phyloP scores from a whole-genome alignment of 352 stramenopile species.

The Phytophthora fragariae region DNA sequence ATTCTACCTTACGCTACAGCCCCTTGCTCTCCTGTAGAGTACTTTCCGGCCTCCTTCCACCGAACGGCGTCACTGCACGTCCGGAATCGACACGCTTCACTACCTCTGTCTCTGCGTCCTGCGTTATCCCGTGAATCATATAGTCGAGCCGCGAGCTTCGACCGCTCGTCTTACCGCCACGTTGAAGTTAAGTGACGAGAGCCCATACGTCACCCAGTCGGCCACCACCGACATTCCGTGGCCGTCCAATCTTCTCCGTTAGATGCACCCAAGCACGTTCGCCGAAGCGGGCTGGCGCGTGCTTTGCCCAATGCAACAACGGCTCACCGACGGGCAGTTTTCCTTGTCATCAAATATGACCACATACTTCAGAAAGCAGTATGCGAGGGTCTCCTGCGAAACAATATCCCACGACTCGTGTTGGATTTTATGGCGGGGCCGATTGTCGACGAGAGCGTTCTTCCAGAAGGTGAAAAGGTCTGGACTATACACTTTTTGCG shows the following conservation, averaged over 20 bases:
- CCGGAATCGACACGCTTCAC: neutral
- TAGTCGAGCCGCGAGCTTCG: neutral
- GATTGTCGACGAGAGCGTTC: too few relatives aligned
- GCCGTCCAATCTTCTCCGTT: neutral
- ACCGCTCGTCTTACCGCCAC: neutral
- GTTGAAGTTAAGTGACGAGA: neutral
- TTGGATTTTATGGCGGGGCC: too few relatives aligned
- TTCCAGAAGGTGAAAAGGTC: too few relatives aligned
- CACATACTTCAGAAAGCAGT: too few relatives aligned
- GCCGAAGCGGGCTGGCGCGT: too few relatives aligned
- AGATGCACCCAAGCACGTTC: too few relatives aligned
- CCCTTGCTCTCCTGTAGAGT: neutral
- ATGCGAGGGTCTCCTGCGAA: too few relatives aligned
- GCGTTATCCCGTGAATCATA: neutral
- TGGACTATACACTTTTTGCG: too few relatives aligned
- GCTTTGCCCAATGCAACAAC: too few relatives aligned
- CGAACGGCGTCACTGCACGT: neutral
- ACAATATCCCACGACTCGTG: too few relatives aligned
- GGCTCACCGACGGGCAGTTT: too few relatives aligned
- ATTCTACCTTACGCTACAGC: neutral
- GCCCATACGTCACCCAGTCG: neutral
- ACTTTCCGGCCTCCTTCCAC: neutral
- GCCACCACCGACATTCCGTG: neutral
- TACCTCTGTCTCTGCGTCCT: neutral
- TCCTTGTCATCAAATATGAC: too few relatives aligned